Percentiles rank a stretch among this genome's conserved stretches.
Evolutionary conservation across 164 flowering plant species (phyloP).

Genomic region (Chimonanthus praecox): DNA sequence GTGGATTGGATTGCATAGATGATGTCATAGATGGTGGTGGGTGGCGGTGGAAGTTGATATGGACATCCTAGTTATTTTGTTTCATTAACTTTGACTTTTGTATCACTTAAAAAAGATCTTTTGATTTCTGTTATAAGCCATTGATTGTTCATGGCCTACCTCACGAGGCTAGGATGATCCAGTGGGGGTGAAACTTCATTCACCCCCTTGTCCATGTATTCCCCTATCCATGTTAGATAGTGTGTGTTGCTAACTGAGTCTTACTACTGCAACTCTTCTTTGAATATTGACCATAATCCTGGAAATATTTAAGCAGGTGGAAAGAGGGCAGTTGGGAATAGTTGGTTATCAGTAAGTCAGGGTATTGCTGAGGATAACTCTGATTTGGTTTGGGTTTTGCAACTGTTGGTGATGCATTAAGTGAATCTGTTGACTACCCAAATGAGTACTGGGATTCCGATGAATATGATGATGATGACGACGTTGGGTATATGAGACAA

Average conservation of each 20-base stretch:
- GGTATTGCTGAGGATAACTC: slow-evolving; percentile 92
- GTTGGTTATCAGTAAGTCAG: slow-evolving; percentile 95
- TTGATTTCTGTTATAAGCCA: neutral
- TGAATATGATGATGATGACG: slow-evolving; percentile 96
- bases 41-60: no score
- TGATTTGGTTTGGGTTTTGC: slow-evolving; percentile 95
- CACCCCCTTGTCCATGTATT: no score
- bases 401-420: slow-evolving; percentile 86
- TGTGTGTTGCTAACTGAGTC: neutral
- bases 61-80: no score
- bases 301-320: slow-evolving; percentile 44
- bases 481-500: slow-evolving; percentile 95
- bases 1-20: no score
- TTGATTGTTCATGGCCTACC: no score
- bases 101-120: neutral
- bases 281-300: neutral
- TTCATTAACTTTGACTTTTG: no score
- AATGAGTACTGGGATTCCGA: slow-evolving; percentile 99
- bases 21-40: no score
- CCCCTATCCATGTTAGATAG: no score
- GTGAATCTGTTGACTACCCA: slow-evolving; percentile 87
- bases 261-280: no score
- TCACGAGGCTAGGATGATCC: no score
- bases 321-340: slow-evolving; percentile 62
- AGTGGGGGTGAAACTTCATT: no score